These are phyloP conservation scores for Amanita thiersii DNA, from an alignment of 768 basidiomycete species.

Conservation along the genomic window DNA sequence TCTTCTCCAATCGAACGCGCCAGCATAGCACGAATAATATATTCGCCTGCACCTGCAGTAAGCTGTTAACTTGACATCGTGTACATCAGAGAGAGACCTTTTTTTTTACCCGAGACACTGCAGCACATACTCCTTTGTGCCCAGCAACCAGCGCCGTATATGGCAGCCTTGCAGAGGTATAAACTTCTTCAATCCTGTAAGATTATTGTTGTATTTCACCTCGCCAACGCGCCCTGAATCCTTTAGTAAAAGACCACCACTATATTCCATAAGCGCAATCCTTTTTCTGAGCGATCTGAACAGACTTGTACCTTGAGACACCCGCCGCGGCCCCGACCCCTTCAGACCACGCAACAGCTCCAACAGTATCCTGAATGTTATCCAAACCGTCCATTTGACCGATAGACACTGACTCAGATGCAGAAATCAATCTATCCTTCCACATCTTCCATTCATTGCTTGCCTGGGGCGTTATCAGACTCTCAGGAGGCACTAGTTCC, in stretches of 20 bases:
- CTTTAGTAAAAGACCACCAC: conserved; percentile 78
- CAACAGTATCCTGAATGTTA: conserved; percentile 71
- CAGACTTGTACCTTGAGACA: conserved; percentile 54
- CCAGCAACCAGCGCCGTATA: conserved; percentile 76
- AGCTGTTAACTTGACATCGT: neutral
- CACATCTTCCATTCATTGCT: conserved; percentile 51
- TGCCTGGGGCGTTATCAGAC: conserved; percentile 44
- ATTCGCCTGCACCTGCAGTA: conserved; percentile 59
- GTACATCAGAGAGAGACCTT: conserved; percentile 5
- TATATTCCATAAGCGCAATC: conserved; percentile 18
- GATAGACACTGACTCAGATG: conserved; percentile 2
- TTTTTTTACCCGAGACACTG: conserved; percentile 53
- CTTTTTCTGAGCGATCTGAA: neutral
- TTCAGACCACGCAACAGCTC: conserved; percentile 54
- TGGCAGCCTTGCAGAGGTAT: conserved; percentile 41
- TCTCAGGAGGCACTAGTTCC: conserved; percentile 19
- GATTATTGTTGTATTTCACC: conserved; percentile 31
- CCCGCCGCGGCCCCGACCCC: conserved; percentile 51
- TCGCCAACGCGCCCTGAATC: conserved; percentile 69
- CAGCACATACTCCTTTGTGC: conserved; percentile 54
- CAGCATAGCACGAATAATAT: conserved; percentile 50
- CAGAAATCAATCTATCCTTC: conserved; percentile 34
- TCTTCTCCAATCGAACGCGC: conserved; percentile 49
- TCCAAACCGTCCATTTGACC: conserved; percentile 12
- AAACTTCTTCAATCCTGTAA: neutral